A percentile compares a stretch with the other conserved stretches of the same genome.
Evolutionary conservation across 768 basidiomycete genomes (phyloP).

Genomic region (Boletus rufocinnamomeus): DNA sequence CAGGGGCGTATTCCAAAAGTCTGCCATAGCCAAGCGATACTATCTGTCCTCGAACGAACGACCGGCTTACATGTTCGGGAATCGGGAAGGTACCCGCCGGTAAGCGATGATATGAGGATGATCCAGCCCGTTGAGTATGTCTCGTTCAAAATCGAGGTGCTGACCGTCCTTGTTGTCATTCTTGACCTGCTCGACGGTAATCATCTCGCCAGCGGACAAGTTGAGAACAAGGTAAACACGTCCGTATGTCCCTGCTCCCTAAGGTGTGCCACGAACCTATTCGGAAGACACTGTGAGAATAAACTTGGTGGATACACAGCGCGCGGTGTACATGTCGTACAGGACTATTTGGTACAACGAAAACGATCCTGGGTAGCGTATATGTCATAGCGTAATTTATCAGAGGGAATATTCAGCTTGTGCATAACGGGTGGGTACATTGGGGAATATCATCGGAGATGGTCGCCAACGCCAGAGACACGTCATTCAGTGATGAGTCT

Average conservation of each 20-base stretch:
- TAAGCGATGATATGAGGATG: conserved; percentile 96
- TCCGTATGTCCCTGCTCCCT: conserved; percentile 93
- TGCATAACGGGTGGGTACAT: conserved; percentile 5
- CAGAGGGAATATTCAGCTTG: too few relatives aligned
- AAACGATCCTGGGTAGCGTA: neutral
- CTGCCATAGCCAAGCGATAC: conserved; percentile 41
- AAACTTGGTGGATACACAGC: conserved; percentile 12
- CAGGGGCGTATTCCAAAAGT: conserved; percentile 96
- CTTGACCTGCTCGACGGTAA: conserved; percentile 97
- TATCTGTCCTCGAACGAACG: neutral
- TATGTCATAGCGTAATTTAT: conserved; percentile 4
- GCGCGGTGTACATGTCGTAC: neutral
- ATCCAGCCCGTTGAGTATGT: conserved; percentile 89
- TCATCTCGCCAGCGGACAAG: conserved; percentile 92
- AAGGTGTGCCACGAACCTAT: conserved; percentile 93
- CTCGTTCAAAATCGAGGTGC: conserved; percentile 84
- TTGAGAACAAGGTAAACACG: conserved; percentile 94
- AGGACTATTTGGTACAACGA: neutral
- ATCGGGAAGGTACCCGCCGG: conserved; percentile 69
- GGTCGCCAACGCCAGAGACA: neutral
- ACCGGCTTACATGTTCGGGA: conserved; percentile 81
- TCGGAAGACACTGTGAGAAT: conserved; percentile 71
- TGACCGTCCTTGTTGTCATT: conserved; percentile 83
- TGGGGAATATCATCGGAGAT: neutral
- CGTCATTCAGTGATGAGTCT: conserved; percentile 24